Evolutionary conservation across 164 flowering plant genomes (phyloP), one percentile per base, ranked within the genome.

Genomic region (Sedum album): DNA sequence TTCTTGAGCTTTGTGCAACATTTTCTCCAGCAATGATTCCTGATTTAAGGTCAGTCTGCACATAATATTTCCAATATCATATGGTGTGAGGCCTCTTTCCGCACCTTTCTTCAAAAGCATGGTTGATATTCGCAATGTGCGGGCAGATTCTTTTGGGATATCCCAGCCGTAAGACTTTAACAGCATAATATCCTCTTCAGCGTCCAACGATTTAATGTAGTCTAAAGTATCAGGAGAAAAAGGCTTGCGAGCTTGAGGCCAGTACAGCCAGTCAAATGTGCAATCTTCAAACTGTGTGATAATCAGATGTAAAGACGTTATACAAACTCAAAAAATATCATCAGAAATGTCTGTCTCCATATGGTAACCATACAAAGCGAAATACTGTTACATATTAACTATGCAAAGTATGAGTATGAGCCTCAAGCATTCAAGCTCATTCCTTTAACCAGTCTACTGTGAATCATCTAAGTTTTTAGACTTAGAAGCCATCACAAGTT

Each of bases 231-330:
- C 86, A 0, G 73, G 5, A 55, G 76, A 66, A 72, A 70, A 85
- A 1, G 86, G 86, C 49, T 76, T 63, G 18, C 78, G 75, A 69
- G 84, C 82, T 77, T 85, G 88, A 1, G 86, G 85, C 88, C 88
- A 85, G 65, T 85, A 85, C 7, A 85, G 83, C 88, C 88, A 85
- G 25, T 85, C 88, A 60, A 85, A 85, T n/a, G n/a, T n/a, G n/a
- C n/a, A n/a, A n/a, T n/a, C n/a, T n/a, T n/a, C n/a, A n/a, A n/a
- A n/a, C n/a, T 33, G 88, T 85, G 79, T 26, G 69, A 67, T 9
- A 39, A 0, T 14, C 42, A 39, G 42, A 39, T 39, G 42, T 39
- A 39, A 38, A 39, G 42, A 8, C 42, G 13, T 39, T 39, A 39
- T 1, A 13, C 48, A 23, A 14, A 61, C 28, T 66, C n/a, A n/a